Conservation (phyloP, 495 filamentous ascomycete species). For the Chaetomium fimeti region DNA sequence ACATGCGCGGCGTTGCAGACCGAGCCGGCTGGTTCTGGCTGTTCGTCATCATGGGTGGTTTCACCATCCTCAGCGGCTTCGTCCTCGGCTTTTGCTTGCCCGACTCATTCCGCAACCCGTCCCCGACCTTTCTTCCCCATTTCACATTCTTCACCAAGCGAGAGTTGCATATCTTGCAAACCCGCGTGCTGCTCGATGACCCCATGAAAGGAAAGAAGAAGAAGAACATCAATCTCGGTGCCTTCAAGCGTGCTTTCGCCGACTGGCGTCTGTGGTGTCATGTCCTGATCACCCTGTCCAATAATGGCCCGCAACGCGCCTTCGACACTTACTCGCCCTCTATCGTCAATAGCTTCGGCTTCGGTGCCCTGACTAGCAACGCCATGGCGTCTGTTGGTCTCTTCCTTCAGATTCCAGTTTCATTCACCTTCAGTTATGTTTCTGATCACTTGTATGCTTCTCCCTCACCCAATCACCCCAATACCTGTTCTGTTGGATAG, state of each 20-base stretch:
- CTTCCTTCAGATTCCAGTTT: constrained; percentile 44
- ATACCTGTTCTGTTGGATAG: neutral
- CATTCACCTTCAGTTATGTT: constrained; percentile 46
- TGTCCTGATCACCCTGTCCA: constrained; percentile 44
- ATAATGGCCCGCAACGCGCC: constrained; percentile 40
- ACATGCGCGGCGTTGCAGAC: constrained; percentile 49
- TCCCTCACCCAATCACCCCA: neutral
- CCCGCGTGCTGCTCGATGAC: constrained; percentile 42
- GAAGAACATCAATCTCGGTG: constrained; percentile 30
- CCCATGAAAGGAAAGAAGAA: constrained; percentile 40
- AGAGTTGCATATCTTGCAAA: constrained; percentile 42
- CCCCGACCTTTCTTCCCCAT: constrained; percentile 45
- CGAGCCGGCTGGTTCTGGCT: constrained; percentile 63
- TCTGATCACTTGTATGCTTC: constrained; percentile 43
- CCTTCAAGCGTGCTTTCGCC: constrained; percentile 30
- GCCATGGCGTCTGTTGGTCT: constrained; percentile 51
- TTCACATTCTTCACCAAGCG: constrained; percentile 38
- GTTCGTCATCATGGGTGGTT: constrained; percentile 53
- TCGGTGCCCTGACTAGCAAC: constrained; percentile 48
- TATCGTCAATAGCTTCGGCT: constrained; percentile 48
- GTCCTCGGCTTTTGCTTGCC: constrained; percentile 53
- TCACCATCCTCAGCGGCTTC: constrained; percentile 53
- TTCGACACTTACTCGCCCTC: constrained; percentile 49
- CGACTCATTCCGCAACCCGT: constrained; percentile 50
- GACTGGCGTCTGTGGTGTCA: constrained; percentile 46